phyloP scores from a whole-genome alignment of 73 alveolate genomes.

The Halteria grandinella region DNA sequence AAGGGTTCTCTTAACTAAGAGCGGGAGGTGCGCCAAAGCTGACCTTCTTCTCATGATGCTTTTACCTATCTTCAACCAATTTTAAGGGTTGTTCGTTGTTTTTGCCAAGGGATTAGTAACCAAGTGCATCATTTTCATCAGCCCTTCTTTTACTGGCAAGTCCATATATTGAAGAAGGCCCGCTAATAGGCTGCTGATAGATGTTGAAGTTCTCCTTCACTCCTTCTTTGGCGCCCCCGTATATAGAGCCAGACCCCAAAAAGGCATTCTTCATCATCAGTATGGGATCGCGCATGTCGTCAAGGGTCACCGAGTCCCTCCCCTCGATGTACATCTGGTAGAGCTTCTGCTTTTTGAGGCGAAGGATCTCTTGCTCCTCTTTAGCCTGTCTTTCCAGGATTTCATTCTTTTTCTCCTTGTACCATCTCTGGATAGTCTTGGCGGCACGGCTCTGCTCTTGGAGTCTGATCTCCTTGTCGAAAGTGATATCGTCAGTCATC shows the following conservation, averaged over 20 bases:
- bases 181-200: neutral
- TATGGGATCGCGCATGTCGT: neutral
- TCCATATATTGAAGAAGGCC: neutral
- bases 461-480: slow-evolving; percentile 28
- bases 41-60: neutral
- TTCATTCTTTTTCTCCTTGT: too few species aligned
- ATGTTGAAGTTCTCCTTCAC: neutral
- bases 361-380: too few species aligned
- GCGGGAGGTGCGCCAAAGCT: neutral
- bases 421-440: slow-evolving; percentile 31
- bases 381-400: too few species aligned
- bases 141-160: neutral
- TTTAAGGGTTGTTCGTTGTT: too few species aligned
- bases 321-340: slow-evolving; percentile 17
- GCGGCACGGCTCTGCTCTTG: slow-evolving; percentile 22
- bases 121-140: neutral
- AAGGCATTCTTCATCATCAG: neutral
- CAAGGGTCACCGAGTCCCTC: slow-evolving; percentile 46
- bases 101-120: neutral
- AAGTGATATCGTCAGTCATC: slow-evolving; percentile 20
- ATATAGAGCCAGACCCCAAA: neutral
- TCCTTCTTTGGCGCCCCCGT: neutral
- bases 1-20: neutral
- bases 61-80: too few species aligned
- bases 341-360: slow-evolving; percentile 7